A percentile compares a stretch with the other conserved stretches of the same genome.
Evolutionary conservation across 1,284 basidiomycete genomes (phyloP).

Genomic region (Cryptococcus wingfieldii): DNA sequence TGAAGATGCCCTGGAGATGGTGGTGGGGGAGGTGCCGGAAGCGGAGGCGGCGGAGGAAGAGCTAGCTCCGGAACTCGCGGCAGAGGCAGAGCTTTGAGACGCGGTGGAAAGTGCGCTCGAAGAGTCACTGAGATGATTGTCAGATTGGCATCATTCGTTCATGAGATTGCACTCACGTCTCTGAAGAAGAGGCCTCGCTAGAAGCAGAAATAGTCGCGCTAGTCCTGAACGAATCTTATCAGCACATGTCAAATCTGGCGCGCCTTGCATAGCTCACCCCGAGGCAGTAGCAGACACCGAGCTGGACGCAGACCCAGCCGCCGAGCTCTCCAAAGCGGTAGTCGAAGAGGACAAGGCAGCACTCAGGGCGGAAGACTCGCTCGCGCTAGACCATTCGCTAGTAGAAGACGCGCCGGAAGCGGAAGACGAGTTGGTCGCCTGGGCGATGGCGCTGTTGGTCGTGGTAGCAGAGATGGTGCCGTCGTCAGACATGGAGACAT

Average conservation of each 20-base stretch:
- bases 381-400: not conserved
- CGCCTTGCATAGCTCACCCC: not conserved
- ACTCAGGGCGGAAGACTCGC: not conserved
- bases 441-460: not conserved
- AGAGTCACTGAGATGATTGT: not conserved
- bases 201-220: not conserved
- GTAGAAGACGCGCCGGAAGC: not conserved
- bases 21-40: not conserved
- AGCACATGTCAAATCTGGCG: not conserved
- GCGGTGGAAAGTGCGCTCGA: not conserved
- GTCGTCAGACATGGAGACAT: conserved; percentile 1
- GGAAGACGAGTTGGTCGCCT: not conserved
- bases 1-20: not conserved
- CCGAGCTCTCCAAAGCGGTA: not conserved
- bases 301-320: not conserved
- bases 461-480: not conserved
- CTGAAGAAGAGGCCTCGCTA: too few relatives aligned
- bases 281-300: not conserved
- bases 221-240: not conserved
- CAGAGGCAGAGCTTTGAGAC: conserved; percentile 11
- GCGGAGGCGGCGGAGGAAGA: conserved; percentile 4
- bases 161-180: too few relatives aligned
- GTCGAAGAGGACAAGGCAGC: not conserved
- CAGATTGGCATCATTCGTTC: not conserved
- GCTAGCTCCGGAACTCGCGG: conserved; percentile 15